Percentiles rank a stretch among this genome's conserved stretches.
Evolutionary conservation across 768 basidiomycete species (phyloP).

Genomic region (Roridomyces roridus): DNA sequence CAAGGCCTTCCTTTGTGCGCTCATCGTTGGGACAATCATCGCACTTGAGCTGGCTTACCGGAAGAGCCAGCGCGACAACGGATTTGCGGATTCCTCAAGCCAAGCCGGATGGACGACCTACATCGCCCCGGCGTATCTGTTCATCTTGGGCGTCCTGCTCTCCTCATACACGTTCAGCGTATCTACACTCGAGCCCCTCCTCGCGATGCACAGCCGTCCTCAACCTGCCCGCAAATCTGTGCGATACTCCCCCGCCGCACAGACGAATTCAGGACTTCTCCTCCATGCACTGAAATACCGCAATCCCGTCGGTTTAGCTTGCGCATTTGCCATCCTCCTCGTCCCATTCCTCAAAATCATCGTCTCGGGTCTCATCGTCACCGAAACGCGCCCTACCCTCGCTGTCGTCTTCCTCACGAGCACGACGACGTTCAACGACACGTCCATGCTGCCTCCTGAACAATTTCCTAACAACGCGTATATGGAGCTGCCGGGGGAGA

Average conservation of each 20-base stretch:
- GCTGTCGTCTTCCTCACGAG: not conserved
- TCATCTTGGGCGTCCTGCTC: not conserved
- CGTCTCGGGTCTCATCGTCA: conserved; percentile 8
- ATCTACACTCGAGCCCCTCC: conserved; percentile 7
- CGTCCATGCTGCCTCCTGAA: not conserved
- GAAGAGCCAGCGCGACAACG: not conserved
- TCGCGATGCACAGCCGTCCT: not conserved
- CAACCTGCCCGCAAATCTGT: conserved; percentile 7
- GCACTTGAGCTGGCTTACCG: not conserved
- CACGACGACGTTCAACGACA: conserved; percentile 7
- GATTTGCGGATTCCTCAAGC: not conserved
- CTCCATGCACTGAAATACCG: conserved; percentile 4
- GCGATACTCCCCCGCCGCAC: not conserved
- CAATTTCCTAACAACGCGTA: no score
- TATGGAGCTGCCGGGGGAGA: not conserved
- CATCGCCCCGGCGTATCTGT: conserved; percentile 9
- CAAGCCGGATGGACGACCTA: conserved; percentile 5
- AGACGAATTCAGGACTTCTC: not conserved
- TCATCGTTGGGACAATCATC: not conserved
- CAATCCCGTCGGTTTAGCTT: not conserved
- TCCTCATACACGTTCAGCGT: conserved; percentile 11
- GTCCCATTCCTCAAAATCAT: conserved; percentile 17
- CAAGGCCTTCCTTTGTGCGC: not conserved
- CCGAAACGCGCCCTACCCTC: not conserved
- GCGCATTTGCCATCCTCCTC: conserved; percentile 1